Evolutionary conservation across 306 rosid genomes (phyloP).

Genomic region (Lathyrus tuberosus): DNA sequence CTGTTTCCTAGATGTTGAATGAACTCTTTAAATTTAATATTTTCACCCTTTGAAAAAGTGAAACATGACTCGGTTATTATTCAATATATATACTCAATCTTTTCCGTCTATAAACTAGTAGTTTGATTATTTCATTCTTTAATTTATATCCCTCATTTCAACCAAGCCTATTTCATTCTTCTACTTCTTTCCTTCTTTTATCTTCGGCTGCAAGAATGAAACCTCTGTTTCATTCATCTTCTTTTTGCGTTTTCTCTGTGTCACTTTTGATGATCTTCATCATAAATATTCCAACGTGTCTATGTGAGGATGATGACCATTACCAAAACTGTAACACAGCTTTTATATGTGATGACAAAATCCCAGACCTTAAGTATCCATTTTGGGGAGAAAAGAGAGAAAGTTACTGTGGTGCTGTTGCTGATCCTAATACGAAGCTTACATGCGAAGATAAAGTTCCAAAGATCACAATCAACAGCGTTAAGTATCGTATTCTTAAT

Average conservation of each 20-base stretch:
- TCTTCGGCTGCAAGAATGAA: constrained; percentile 33
- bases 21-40: not conserved
- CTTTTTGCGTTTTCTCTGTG: not conserved
- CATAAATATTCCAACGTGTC: constrained; percentile 19
- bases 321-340: constrained; percentile 1
- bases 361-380: constrained; percentile 25
- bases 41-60: not conserved
- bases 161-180: not conserved
- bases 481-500: constrained; percentile 32
- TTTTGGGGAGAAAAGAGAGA: constrained; percentile 41
- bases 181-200: not conserved
- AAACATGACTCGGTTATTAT: constrained; percentile 1
- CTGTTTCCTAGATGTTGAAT: not conserved
- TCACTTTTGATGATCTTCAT: constrained; percentile 24
- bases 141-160: not conserved
- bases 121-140: not conserved
- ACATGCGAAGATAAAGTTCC: not conserved
- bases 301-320: not conserved
- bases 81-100: not conserved
- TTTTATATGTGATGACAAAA: constrained; percentile 13
- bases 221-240: constrained; percentile 3
- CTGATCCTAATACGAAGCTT: not conserved
- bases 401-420: constrained; percentile 31
- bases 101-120: not conserved
- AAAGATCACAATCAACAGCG: not conserved